These are phyloP conservation scores for Cordyceps tenuipes DNA, from an alignment of 2,329 filamentous ascomycete species.

Conservation along the genomic window DNA sequence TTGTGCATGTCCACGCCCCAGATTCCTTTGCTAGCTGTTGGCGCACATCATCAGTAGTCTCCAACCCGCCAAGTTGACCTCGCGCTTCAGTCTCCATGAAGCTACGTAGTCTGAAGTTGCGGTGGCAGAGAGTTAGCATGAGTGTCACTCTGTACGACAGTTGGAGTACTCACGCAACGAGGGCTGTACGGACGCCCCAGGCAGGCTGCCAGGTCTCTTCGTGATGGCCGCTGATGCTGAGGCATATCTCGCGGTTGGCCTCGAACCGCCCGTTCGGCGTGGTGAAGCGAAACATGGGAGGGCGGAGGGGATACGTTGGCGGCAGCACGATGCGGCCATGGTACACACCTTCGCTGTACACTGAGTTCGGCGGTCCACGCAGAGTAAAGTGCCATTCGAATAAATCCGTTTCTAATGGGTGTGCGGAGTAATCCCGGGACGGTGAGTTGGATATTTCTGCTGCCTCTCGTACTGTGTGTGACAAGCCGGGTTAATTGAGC, in stretches of 20 bases:
- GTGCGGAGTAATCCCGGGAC: slow-evolving; percentile 76
- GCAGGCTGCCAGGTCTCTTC: slow-evolving; percentile 98
- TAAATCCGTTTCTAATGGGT: slow-evolving; percentile 79
- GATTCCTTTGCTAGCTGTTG: slow-evolving; percentile 62
- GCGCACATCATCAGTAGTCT: slow-evolving; percentile 61
- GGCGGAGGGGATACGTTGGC: slow-evolving; percentile 80
- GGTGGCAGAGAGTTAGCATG: background rate
- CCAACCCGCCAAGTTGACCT: slow-evolving; percentile 85
- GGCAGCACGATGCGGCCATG: slow-evolving; percentile 93
- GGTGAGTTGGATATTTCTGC: slow-evolving; percentile 73
- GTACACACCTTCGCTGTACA: slow-evolving; percentile 77
- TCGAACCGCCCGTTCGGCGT: slow-evolving; percentile 92
- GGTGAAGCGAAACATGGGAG: slow-evolving; percentile 90
- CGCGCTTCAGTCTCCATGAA: slow-evolving; percentile 90
- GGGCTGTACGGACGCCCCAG: slow-evolving; percentile 88
- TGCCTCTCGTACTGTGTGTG: slow-evolving; percentile 60
- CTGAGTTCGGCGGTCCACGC: slow-evolving; percentile 74
- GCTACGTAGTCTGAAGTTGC: slow-evolving; percentile 49
- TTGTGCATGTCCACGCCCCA: slow-evolving; percentile 56
- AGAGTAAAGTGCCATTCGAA: slow-evolving; percentile 99
- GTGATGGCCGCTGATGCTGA: slow-evolving; percentile 89
- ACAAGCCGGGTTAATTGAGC: slow-evolving; percentile 38
- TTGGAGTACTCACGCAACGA: slow-evolving; percentile 46
- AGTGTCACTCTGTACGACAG: background rate
- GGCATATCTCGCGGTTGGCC: slow-evolving; percentile 91